phyloP scores from a whole-genome alignment of 164 flowering plant genomes.

The Tetracentron sinense region DNA sequence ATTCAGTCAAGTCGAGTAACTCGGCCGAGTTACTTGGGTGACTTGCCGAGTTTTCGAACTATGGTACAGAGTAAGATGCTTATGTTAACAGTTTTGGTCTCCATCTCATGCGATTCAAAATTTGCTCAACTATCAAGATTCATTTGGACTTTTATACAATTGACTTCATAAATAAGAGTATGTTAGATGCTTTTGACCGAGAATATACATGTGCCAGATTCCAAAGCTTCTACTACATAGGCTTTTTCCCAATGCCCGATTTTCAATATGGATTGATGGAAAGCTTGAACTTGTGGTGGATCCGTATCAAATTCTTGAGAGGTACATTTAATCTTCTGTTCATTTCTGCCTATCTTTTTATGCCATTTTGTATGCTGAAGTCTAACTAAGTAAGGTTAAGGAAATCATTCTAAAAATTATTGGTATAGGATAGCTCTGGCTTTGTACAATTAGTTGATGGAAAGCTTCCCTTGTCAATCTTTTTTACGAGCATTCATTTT shows the following conservation, averaged over 20 bases:
- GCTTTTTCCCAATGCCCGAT: slow-evolving; percentile 71
- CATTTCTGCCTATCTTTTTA: background rate
- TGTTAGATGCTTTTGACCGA: background rate
- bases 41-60: no score
- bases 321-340: slow-evolving; percentile 36
- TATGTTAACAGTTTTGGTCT: no score
- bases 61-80: no score
- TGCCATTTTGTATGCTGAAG: background rate
- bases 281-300: slow-evolving; percentile 92
- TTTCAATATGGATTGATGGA: slow-evolving; percentile 95
- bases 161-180: background rate
- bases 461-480: no score
- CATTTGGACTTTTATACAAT: background rate
- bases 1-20: no score
- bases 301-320: slow-evolving; percentile 94
- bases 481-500: no score
- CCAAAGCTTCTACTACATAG: slow-evolving; percentile 93
- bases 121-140: no score
- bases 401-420: no score
- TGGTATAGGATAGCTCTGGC: no score
- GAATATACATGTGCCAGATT: slow-evolving; percentile 41
- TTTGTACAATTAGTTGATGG: no score
- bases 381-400: background rate
- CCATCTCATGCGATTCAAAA: no score
- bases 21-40: no score